These are phyloP conservation scores for Citrus cavaleriei DNA, from an alignment of 345 rosid species.

Conservation along the genomic window DNA sequence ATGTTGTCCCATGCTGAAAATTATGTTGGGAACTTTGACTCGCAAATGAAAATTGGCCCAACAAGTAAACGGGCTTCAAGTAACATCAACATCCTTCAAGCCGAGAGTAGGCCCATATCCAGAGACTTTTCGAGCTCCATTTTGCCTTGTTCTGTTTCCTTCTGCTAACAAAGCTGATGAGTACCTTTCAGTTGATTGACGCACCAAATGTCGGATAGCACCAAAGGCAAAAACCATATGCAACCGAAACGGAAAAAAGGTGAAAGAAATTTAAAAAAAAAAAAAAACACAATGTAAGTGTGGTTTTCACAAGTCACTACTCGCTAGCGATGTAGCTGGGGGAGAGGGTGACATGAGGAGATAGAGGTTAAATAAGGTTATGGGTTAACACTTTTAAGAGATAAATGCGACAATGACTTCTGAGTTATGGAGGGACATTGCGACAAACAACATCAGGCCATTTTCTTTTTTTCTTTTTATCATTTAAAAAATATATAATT, in stretches of 20 bases:
- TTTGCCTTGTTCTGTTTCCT: neutral
- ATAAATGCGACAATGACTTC: conserved; percentile 10
- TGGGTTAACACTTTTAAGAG: neutral
- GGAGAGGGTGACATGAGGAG: neutral
- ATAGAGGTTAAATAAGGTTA: neutral
- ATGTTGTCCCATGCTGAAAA: too few relatives aligned
- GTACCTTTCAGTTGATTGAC: neutral
- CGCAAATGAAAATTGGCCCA: neutral
- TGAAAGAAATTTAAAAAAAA: too few relatives aligned
- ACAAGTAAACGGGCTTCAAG: neutral
- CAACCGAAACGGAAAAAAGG: neutral
- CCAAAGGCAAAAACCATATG: neutral
- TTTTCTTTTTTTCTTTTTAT: too few relatives aligned
- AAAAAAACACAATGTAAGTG: neutral
- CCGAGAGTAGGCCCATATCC: neutral
- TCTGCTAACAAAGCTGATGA: neutral
- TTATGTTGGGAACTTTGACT: neutral
- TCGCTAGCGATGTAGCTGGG: neutral
- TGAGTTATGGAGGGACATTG: neutral
- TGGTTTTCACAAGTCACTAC: neutral
- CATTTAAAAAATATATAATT: neutral
- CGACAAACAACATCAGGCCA: neutral
- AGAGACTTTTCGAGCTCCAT: too few relatives aligned
- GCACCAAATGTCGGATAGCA: neutral
- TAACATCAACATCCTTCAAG: too few relatives aligned